phyloP scores from a whole-genome alignment of 371 early-diverging fungal genomes.

The Circinella minor region DNA sequence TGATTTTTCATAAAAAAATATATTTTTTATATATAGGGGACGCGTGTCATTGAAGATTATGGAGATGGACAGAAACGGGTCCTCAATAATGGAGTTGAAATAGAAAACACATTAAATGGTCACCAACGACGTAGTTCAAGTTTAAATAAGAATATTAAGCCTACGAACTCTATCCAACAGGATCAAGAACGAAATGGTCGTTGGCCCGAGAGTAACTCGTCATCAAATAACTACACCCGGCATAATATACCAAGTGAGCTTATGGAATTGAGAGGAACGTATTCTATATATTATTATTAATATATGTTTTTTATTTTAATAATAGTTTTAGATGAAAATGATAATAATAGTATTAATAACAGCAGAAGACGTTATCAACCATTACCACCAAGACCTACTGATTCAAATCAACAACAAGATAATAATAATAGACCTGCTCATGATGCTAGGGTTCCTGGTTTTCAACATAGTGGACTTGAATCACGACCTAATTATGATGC shows the following conservation, averaged over 20 bases:
- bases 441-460: not conserved
- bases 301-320: not conserved
- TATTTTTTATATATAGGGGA: constrained; percentile 28
- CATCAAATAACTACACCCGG: not conserved
- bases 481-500: not conserved
- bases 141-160: not conserved
- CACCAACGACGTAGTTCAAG: constrained; percentile 1
- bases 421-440: not conserved
- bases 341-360: not conserved
- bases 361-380: no score
- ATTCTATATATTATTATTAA: no score
- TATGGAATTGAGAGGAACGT: not conserved
- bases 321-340: not conserved
- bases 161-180: not conserved
- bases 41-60: constrained; percentile 44
- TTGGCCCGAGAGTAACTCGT: not conserved
- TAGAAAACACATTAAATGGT: constrained; percentile 18
- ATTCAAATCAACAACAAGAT: not conserved
- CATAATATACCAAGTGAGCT: not conserved
- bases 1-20: no score
- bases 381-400: no score
- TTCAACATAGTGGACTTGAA: constrained; percentile 2
- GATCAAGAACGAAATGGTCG: not conserved
- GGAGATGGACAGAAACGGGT: constrained; percentile 35
- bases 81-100: constrained; percentile 41